Evolutionary conservation across 257 asterid species (phyloP), one percentile per base, ranked within the genome.

Genomic region (Solanum medicagineum): DNA sequence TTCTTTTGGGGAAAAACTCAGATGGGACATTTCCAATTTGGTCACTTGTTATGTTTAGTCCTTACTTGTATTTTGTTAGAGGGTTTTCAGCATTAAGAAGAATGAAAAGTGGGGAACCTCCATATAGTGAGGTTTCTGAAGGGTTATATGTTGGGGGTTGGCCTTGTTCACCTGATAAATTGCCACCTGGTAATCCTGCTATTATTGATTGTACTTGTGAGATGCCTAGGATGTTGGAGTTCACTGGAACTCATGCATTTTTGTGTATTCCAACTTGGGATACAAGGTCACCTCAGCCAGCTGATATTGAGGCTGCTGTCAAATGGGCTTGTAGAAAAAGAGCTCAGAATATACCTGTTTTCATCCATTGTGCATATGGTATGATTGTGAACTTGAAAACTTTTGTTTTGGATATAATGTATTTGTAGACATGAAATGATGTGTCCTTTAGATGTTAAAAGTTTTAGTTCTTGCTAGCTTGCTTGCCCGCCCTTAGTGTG

Each of bases 291-390:
- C 99, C 98, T 85, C 89, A 86, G 57, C 97, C 98, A n/a, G 92
- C 89, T 44, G 94, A 94, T 85, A 95, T 96, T 51, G 99, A 95
- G 91, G 84, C 82, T 65, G 99, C 98, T 44, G 98, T 96, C 66
- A 96, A 93, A 68, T 96, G 98, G 98, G 98, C 97, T 91, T 92
- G 94, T 84, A 89, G 97, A 88, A 95, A 95, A 91, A 92, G 98
- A 83, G 91, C 97, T 90, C 98, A 89, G 87, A 91, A 92, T 1
- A 70, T 60, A 71, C 97, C 99, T 8, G 75, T 95, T 13, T 94
- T 95, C 65, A 86, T 96, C 83, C 99, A 96, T 45, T 97, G 98
- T 90, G 98, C 99, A 14, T 92, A 93, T 92, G 98, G 99, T 94
- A 93, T 88, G 55, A 47, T 75, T 75, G 42, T 75, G 44, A 75